Evolutionary conservation across 805 yeast genomes (phyloP), one percentile per base, ranked within the genome.

Genomic region (Metschnikowia reukaufii): DNA sequence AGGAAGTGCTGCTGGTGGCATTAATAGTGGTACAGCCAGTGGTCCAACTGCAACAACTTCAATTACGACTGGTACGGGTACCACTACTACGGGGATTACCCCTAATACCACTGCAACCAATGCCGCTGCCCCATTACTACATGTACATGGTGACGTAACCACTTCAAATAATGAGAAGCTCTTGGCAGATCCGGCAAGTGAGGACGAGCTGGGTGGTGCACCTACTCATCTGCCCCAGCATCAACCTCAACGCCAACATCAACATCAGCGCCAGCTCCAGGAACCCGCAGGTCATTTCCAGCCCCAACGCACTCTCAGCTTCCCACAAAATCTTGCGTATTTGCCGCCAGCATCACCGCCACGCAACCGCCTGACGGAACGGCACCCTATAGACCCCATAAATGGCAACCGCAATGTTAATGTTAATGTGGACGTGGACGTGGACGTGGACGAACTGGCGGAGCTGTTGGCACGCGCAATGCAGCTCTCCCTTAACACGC

Each of bases 121-220:
- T n/a, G n/a, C n/a, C n/a, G n/a, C n/a, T n/a, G n/a, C n/a, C n/a
- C n/a, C n/a, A n/a, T n/a, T n/a, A n/a, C n/a, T n/a, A n/a, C n/a
- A n/a, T 52, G 67, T 42, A 61, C 63, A 68, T 56, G 60, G 40
- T 62, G 59, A 32, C 31, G 8, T 36, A 29, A 34, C 41, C 42
- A 49, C 52, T 15, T 36, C 53, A 27, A 49, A 33, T 38, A 47
- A 21, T 39, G 42, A 34, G 39, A 39, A 39, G 20, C 32, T 37
- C 36, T 37, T 44, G 23, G 48, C 44, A 9, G 48, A 39, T 18
- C 36, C 48, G 3, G 25, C 39, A 8, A 27, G 32, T 13, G 44
- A 44, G 20, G 48, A 39, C 15, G 44, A 39, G 29, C 21, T n/a
- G n/a, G n/a, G n/a, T n/a, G n/a, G n/a, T n/a, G n/a, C n/a, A n/a